Conservation (phyloP, 805 yeast species). For the fission yeast (Schizosaccharomyces pombe) region DNA sequence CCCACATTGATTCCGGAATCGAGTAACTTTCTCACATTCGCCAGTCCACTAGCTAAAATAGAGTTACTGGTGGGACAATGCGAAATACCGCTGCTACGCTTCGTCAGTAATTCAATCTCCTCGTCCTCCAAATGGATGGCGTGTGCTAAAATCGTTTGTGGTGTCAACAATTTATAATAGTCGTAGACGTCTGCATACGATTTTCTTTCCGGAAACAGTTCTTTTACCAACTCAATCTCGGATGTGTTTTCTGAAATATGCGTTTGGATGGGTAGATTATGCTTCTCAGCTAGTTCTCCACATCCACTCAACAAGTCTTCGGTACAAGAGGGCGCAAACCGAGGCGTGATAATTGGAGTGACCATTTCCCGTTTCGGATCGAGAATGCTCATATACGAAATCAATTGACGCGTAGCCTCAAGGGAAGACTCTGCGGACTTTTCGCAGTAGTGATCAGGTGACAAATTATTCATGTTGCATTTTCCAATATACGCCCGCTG, state of each 20-base stretch:
- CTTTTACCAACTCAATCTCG: constrained; percentile 53
- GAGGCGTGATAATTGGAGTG: constrained; percentile 64
- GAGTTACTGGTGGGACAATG: constrained; percentile 90
- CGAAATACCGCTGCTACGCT: constrained; percentile 43
- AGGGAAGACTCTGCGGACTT: constrained; percentile 36
- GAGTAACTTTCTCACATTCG: constrained; percentile 49
- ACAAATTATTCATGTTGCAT: constrained; percentile 76
- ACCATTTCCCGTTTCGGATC: constrained; percentile 33
- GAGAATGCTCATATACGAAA: constrained; percentile 29
- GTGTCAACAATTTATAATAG: constrained; percentile 31
- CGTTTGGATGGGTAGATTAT: constrained; percentile 54
- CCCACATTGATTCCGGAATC: constrained; percentile 50
- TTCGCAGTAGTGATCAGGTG: constrained; percentile 40
- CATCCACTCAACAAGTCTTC: constrained; percentile 35
- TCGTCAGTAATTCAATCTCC: constrained; percentile 37
- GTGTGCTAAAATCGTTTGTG: constrained; percentile 66
- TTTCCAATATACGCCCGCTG: constrained; percentile 77
- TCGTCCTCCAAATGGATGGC: constrained; percentile 49
- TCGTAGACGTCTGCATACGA: constrained; percentile 62
- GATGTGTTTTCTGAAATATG: constrained; percentile 63
- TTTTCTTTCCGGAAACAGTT: constrained; percentile 45
- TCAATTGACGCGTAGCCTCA: constrained; percentile 29
- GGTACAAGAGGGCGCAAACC: constrained; percentile 81
- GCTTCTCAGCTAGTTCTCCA: constrained; percentile 29
- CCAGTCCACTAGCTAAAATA: constrained; percentile 73